Conservation (phyloP, 179 eudicot genomes). For the Beta corolliflora region DNA sequence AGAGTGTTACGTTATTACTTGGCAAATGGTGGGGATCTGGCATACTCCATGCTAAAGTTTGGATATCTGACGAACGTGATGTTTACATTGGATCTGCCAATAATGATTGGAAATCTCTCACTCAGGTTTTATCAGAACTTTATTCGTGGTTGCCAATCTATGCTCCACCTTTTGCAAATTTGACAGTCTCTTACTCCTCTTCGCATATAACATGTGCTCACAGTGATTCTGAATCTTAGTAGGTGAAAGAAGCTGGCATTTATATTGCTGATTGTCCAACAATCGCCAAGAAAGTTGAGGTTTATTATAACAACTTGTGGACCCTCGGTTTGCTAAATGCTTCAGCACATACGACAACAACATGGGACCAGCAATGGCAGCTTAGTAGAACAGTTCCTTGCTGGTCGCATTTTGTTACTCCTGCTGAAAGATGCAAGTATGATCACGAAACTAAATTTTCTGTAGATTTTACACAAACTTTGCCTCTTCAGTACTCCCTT, state of each 20-base stretch:
- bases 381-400: slow-evolving; percentile 78
- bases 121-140: slow-evolving; percentile 58
- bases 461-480: not conserved
- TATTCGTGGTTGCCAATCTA: not conserved
- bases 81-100: slow-evolving; percentile 91
- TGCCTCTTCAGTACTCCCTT: not conserved
- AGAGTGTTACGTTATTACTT: slow-evolving; percentile 67
- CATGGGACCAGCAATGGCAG: slow-evolving; percentile 77
- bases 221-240: slow-evolving; percentile 10
- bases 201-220: not conserved
- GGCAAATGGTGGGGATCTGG: slow-evolving; percentile 89
- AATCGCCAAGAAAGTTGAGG: slow-evolving; percentile 57
- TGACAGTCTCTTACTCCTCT: not conserved
- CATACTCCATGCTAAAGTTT: slow-evolving; percentile 82
- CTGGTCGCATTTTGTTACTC: slow-evolving; percentile 76
- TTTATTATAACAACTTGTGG: slow-evolving; percentile 81
- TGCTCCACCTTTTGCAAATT: not conserved
- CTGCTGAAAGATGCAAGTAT: slow-evolving; percentile 73
- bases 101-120: slow-evolving; percentile 93
- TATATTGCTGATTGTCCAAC: slow-evolving; percentile 67
- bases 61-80: slow-evolving; percentile 72
- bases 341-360: slow-evolving; percentile 55
- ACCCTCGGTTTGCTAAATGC: slow-evolving; percentile 63
- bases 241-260: slow-evolving; percentile 91
- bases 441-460: slow-evolving; percentile 4